Base-by-base conservation (phyloP, 129 eudicot species). In the Flaveria linearis region DNA sequence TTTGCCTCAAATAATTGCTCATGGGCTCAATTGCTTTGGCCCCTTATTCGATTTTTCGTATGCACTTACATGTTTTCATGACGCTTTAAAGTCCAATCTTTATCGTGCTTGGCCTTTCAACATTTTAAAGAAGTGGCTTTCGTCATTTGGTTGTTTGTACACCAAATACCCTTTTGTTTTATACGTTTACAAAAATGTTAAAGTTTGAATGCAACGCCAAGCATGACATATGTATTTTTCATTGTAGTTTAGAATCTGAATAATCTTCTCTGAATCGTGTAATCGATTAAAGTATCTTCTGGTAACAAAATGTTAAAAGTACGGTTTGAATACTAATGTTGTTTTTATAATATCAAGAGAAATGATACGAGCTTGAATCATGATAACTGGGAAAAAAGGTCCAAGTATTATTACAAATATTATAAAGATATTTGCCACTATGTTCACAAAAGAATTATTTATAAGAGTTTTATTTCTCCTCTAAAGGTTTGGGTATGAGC, bases 1-100 rank as follows among this genome's bases (percentile, higher is more conserved):
- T 80, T 66, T 73, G 70, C 80, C 78, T 80, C 84, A 74, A 80
- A 80, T 80, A 57, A 80, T 80, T 80, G 84, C 79, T 73, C 61
- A 80, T 80, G 78, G 83, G 83, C 61, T 60, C 71, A 67, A 50
- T 73, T 22, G 57, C 68, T 79, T 45, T 45, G 50, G 50, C 13
- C 50, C 50, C 50, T 9, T 36, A 36, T 4, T 9, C 3, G 50
- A 45, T 45, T 45, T 45, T 45, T 11, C 71, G 47, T 71, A 64
- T 63, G 68, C 50, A 45, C 13, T 45, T 45, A 9, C 13, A 11
- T 45, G 13, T 11, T 45, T 45, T 45, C 11, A 11, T 2, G 14
- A 45, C 50, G 13, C 50, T 45, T 45, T 45, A 45, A 45, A 45
- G 13, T 46, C 51, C 79, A 53, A 73, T 73, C 74, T 53, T 73